These are phyloP conservation scores for Mycena galopus DNA, from an alignment of 768 basidiomycete species.

Conservation along the genomic window DNA sequence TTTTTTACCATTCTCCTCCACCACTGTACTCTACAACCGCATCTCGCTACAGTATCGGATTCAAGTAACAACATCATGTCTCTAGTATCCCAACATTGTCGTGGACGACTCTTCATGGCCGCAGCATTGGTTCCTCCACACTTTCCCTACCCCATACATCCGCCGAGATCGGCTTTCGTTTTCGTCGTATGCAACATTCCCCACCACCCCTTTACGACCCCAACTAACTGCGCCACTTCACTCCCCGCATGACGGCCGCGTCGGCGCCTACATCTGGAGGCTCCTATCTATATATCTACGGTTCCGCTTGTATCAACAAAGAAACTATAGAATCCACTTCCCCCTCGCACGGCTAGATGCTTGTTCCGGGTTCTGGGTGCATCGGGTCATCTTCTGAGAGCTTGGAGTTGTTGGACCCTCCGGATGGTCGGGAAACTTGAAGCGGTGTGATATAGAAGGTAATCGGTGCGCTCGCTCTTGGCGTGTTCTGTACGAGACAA, in stretches of 20 bases:
- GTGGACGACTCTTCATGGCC: slow-evolving; percentile 28
- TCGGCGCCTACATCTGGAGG: slow-evolving; percentile 18
- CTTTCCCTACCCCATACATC: not conserved
- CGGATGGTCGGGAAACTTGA: not conserved
- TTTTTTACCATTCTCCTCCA: slow-evolving; percentile 41
- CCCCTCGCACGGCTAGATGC: not conserved
- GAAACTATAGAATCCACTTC: slow-evolving; percentile 34
- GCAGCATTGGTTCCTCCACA: not conserved
- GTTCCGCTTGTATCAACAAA: slow-evolving; percentile 34
- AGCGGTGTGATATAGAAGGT: not conserved
- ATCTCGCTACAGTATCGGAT: slow-evolving; percentile 38
- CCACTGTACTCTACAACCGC: slow-evolving; percentile 39
- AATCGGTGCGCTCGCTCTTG: not conserved
- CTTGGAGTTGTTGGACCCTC: not conserved
- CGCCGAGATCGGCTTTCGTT: not conserved
- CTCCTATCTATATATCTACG: slow-evolving; percentile 35
- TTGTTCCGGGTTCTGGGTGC: not conserved
- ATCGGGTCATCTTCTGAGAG: not conserved
- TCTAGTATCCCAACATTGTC: slow-evolving; percentile 31
- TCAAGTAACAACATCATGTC: slow-evolving; percentile 33
- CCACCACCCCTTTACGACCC: slow-evolving; percentile 14
- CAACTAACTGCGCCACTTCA: slow-evolving; percentile 21
- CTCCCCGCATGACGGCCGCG: slow-evolving; percentile 2
- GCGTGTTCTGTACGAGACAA: not conserved
- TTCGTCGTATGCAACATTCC: not conserved